Evolutionary conservation across 2,329 filamentous ascomycete genomes (phyloP), one percentile per base, ranked within the genome.

Genomic region (Drechslerella coelobrocha): DNA sequence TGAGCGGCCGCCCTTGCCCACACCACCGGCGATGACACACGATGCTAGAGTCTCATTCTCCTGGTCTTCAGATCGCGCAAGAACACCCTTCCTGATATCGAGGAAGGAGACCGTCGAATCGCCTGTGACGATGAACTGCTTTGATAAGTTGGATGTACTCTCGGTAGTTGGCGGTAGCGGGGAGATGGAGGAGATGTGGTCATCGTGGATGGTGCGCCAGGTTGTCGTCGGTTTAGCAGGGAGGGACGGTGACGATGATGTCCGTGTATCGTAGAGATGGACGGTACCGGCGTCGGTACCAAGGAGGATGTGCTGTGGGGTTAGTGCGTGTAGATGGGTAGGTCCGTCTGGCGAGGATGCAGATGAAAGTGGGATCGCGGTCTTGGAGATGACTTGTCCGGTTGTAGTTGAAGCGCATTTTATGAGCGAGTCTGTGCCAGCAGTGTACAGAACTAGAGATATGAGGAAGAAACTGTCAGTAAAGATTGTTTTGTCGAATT

Each of bases 71-170:
- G 91, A 96, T 68, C 89, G 89, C 2, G 92, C 89, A 45, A 97
- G 81, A 4, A 97, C 90, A 1, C 63, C 63, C 51, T 90, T 84
- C 23, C 93, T 86, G 47, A 97, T 82, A 78, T 99, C 94, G 0
- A 92, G 96, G 37, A 97, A 88, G 1, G 92, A 91, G 19, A 99
- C 81, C 0, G 93, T 97, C 1, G 91, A 93, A 47, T 92, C 92
- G 31, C 94, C 94, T 0, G 92, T 97, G 37, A 89, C 94, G 56
- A 97, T 85, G 89, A 92, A 99, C 80, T 97, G 93, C 80, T 96
- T 96, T 76, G 90, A 87, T 78, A 90, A 93, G 3, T 92, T 92
- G 17, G 89, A 93, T 0, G 91, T 96, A 78, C 89, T 94, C 61
- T 89, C 86, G 27, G 88, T 84, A 1, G 89, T 88, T 0, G 92